Conservation (phyloP, 108 stramenopile species). For the Nannochloropsis oceanica region DNA sequence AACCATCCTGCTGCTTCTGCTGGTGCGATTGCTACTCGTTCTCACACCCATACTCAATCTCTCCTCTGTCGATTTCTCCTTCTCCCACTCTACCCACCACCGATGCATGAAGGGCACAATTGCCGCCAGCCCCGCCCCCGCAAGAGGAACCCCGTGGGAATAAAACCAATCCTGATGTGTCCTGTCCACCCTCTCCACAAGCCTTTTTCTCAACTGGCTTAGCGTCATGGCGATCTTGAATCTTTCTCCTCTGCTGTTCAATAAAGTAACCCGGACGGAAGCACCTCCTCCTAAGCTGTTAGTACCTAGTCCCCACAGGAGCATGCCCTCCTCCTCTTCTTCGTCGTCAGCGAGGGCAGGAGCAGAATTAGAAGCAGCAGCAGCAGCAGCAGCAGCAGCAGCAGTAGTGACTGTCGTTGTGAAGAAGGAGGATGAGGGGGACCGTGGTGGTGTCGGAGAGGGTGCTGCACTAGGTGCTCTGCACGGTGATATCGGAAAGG, state of each 20-base stretch:
- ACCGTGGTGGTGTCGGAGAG: background rate
- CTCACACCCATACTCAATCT: too few relatives aligned
- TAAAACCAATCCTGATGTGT: slow-evolving; percentile 8
- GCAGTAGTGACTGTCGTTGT: background rate
- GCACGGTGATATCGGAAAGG: too few relatives aligned
- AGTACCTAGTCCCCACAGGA: background rate
- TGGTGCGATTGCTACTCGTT: background rate
- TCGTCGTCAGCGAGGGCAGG: too few relatives aligned
- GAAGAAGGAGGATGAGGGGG: background rate
- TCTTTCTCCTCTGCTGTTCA: slow-evolving; percentile 2
- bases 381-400: too few relatives aligned
- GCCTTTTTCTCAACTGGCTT: background rate
- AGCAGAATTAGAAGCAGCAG: too few relatives aligned
- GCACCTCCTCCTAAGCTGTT: background rate
- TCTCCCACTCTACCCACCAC: background rate
- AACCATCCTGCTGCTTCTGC: background rate
- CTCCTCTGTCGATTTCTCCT: background rate
- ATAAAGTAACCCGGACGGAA: slow-evolving; percentile 11
- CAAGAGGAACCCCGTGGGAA: slow-evolving; percentile 5
- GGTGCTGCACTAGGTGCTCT: background rate
- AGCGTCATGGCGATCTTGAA: slow-evolving; percentile 2
- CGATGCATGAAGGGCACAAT: background rate
- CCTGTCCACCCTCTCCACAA: slow-evolving; percentile 1
- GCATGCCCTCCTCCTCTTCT: background rate
- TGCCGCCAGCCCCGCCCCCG: background rate